A percentile compares a stretch with the other conserved stretches of the same genome.
Conservation (phyloP, 2,329 filamentous ascomycete species). For the Colletotrichum coccodes region DNA sequence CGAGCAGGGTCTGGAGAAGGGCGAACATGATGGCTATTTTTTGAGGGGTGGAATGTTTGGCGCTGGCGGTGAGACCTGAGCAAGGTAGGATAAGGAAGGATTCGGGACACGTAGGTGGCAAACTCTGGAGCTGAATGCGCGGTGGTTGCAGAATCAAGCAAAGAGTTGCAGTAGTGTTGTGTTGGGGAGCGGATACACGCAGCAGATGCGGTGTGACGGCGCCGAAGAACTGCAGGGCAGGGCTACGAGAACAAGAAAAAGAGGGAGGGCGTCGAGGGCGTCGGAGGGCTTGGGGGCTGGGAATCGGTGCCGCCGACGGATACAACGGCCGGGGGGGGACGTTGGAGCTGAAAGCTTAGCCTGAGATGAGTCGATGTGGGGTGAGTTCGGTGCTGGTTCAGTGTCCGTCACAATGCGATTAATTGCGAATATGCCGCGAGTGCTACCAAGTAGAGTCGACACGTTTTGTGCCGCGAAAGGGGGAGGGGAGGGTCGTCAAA, state of each 20-base stretch:
- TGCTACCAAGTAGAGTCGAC: neutral
- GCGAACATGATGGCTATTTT: slow-evolving; percentile 12
- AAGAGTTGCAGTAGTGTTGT: slow-evolving; percentile 4
- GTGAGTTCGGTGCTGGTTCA: neutral
- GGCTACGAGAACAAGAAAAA: neutral
- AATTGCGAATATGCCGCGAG: neutral
- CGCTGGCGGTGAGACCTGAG: slow-evolving; percentile 1
- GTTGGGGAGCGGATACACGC: slow-evolving; percentile 4
- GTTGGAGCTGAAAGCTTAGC: too few relatives aligned
- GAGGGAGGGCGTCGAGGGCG: neutral
- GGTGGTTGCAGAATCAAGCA: neutral
- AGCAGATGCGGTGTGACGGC: slow-evolving; percentile 18
- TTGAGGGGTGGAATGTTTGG: neutral
- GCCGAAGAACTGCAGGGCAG: slow-evolving; percentile 11
- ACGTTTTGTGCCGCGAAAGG: neutral
- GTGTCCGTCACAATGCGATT: neutral
- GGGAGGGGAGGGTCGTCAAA: neutral
- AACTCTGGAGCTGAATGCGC: neutral
- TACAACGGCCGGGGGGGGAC: neutral
- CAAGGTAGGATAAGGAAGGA: neutral
- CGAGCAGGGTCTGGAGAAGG: slow-evolving; percentile 22
- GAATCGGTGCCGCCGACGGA: neutral
- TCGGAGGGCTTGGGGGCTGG: neutral
- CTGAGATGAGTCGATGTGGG: neutral
- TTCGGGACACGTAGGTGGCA: neutral